These are phyloP conservation scores for Podospora appendiculata DNA, from an alignment of 495 filamentous ascomycete species.

Conservation along the genomic window DNA sequence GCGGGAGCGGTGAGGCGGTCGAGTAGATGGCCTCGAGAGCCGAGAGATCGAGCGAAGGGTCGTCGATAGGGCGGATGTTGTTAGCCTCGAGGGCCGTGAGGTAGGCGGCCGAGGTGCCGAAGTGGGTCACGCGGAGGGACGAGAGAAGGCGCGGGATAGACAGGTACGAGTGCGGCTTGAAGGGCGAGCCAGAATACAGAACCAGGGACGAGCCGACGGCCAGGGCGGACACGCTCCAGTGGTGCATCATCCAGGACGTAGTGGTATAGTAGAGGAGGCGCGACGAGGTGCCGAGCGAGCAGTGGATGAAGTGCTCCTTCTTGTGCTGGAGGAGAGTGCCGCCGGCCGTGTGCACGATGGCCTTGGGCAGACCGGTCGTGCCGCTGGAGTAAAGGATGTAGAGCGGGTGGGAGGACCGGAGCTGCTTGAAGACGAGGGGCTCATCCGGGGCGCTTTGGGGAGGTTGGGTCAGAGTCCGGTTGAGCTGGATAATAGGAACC, in stretches of 20 bases:
- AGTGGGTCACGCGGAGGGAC: slow-evolving; percentile 63
- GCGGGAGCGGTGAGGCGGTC: slow-evolving; percentile 84
- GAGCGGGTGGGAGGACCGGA: slow-evolving; percentile 75
- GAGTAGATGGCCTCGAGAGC: slow-evolving; percentile 77
- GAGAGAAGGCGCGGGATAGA: slow-evolving; percentile 36
- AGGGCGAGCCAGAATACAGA: slow-evolving; percentile 85
- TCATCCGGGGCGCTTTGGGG: slow-evolving; percentile 26
- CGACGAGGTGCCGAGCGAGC: slow-evolving; percentile 49
- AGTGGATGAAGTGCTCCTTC: slow-evolving; percentile 84
- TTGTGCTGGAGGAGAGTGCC: slow-evolving; percentile 90
- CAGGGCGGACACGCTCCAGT: slow-evolving; percentile 82
- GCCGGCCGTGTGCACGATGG: slow-evolving; percentile 82
- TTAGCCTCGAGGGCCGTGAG: slow-evolving; percentile 86
- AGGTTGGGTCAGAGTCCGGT: neutral
- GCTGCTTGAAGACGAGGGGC: slow-evolving; percentile 58
- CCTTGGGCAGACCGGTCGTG: slow-evolving; percentile 86
- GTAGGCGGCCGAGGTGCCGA: slow-evolving; percentile 89
- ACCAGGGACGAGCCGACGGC: slow-evolving; percentile 73
- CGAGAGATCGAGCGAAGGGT: slow-evolving; percentile 44
- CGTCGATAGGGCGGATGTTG: slow-evolving; percentile 51
- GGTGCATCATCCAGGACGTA: slow-evolving; percentile 97
- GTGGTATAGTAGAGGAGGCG: slow-evolving; percentile 74
- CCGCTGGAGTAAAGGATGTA: slow-evolving; percentile 86
- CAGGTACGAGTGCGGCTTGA: slow-evolving; percentile 45
- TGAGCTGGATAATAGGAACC: too few relatives aligned